Percentiles rank a stretch among this genome's conserved stretches.
Conservation (phyloP, 2,329 filamentous ascomycete species). For the Beauveria australis region DNA sequence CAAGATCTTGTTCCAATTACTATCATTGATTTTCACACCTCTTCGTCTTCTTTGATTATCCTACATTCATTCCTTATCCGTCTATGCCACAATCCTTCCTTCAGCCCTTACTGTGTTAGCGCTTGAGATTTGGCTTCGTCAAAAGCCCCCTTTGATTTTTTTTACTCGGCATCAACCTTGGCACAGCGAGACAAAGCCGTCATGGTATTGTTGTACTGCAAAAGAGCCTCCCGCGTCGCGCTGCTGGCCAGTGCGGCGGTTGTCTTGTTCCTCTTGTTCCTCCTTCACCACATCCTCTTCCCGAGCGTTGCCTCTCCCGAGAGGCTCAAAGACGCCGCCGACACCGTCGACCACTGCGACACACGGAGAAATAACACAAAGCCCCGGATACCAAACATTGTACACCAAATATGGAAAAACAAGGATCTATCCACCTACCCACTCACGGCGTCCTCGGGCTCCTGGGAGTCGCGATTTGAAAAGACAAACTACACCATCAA, state of each 20-base stretch:
- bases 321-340: background rate
- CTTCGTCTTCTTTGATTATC: too few species aligned
- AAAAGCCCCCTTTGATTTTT: background rate
- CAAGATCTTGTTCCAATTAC: background rate
- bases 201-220: background rate
- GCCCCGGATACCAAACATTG: constrained; percentile 13
- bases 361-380: background rate
- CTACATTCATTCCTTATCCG: background rate
- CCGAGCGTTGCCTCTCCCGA: background rate
- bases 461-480: constrained; percentile 14
- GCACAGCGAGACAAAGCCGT: background rate
- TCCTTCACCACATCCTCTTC: background rate
- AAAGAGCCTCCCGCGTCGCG: background rate
- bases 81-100: background rate
- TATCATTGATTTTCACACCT: background rate
- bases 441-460: constrained; percentile 6
- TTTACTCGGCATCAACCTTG: background rate
- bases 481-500: constrained; percentile 17
- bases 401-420: constrained; percentile 20
- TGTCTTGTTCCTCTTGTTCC: background rate
- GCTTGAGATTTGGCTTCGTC: background rate
- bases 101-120: background rate
- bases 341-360: background rate
- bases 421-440: constrained; percentile 15
- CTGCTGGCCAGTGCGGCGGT: background rate